These are phyloP conservation scores for Daedaleopsis nitida DNA, from an alignment of 768 basidiomycete genomes.

Conservation along the genomic window DNA sequence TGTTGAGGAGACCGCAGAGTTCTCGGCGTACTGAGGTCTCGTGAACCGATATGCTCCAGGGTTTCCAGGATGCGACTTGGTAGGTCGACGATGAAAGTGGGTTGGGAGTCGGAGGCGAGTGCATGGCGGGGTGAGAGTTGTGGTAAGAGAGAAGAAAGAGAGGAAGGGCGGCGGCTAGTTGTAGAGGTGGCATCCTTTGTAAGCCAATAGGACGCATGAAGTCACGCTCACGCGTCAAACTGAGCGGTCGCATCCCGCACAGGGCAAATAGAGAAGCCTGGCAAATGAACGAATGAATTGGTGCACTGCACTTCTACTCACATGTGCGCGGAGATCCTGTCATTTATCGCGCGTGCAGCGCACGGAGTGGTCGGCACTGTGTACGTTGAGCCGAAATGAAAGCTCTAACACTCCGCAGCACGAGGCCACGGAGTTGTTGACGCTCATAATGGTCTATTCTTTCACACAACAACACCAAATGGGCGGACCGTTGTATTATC, in stretches of 20 bases:
- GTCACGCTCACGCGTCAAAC: not conserved
- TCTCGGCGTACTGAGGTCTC: slow-evolving; percentile 47
- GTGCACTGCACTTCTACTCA: not conserved
- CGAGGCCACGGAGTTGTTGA: not conserved
- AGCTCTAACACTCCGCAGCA: slow-evolving; percentile 9
- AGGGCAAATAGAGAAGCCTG: not conserved
- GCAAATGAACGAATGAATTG: not conserved
- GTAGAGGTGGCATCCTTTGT: not conserved
- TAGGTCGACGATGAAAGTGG: not conserved
- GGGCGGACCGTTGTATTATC: not conserved
- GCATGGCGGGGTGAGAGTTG: not conserved
- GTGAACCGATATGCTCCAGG: slow-evolving; percentile 31
- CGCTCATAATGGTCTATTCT: not conserved
- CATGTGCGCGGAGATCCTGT: not conserved
- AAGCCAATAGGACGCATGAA: not conserved
- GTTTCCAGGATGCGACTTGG: slow-evolving; percentile 20
- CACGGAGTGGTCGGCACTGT: not conserved
- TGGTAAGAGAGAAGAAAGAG: not conserved
- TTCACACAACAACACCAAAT: not conserved
- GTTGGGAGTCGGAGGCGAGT: slow-evolving; percentile 7
- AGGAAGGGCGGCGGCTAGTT: not conserved
- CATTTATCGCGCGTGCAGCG: not conserved
- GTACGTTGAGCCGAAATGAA: slow-evolving; percentile 7
- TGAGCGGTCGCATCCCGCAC: not conserved
- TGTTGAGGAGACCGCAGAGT: slow-evolving; percentile 60